Evolutionary conservation across 2,329 filamentous ascomycete genomes (phyloP).

Genomic region (Diaporthe nobilis): DNA sequence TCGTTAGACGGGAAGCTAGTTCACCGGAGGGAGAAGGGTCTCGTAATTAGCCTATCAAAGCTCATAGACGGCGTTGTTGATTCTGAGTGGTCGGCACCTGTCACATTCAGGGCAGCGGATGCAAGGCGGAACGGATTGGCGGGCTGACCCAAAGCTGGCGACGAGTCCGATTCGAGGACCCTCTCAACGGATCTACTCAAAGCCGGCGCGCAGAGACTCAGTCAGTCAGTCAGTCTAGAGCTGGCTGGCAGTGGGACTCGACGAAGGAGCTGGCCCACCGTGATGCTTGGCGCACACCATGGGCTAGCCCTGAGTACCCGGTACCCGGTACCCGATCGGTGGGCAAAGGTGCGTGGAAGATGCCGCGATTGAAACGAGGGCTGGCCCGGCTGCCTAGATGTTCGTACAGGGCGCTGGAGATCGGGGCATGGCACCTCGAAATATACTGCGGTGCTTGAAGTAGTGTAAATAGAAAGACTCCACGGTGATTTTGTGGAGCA

Average conservation of each 20-base stretch:
- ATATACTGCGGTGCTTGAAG: no score
- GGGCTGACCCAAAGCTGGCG: conserved; percentile 11
- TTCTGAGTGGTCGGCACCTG: conserved; percentile 30
- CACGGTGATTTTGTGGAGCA: conserved; percentile 9
- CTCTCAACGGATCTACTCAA: not conserved
- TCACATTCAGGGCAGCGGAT: not conserved
- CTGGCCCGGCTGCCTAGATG: not conserved
- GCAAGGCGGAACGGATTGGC: conserved; percentile 21
- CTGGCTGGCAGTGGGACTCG: conserved; percentile 8
- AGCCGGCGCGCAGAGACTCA: not conserved
- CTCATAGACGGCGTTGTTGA: not conserved
- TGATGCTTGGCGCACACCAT: conserved; percentile 18
- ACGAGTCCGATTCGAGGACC: conserved; percentile 16
- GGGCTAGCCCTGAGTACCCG: not conserved
- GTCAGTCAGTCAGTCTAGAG: not conserved
- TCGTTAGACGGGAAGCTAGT: not conserved
- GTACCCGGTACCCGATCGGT: not conserved
- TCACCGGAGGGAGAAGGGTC: not conserved
- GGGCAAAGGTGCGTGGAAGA: not conserved
- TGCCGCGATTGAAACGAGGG: not conserved
- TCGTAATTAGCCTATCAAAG: conserved; percentile 26
- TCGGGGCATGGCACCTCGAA: not conserved
- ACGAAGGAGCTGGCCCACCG: not conserved
- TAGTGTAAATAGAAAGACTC: not conserved
- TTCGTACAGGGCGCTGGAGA: not conserved